phyloP scores from a whole-genome alignment of 73 alveolate genomes.

The Uronychia setigera region DNA sequence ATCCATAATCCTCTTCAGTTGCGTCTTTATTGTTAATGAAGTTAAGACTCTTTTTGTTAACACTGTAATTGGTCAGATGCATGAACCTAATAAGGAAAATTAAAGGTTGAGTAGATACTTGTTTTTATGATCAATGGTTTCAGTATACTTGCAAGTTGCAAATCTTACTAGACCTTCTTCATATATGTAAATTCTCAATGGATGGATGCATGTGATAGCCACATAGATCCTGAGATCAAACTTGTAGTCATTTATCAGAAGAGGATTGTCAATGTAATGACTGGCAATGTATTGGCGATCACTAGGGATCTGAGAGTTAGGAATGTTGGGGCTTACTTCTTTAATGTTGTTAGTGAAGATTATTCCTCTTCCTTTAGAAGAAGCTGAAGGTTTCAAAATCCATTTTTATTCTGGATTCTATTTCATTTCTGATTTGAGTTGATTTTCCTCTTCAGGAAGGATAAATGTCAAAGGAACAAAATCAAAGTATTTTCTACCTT shows the following conservation, averaged over 20 bases:
- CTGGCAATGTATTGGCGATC: conserved; percentile 46
- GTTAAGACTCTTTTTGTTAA: conserved; percentile 32
- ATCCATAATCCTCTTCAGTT: conserved; percentile 37
- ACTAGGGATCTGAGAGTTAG: background rate
- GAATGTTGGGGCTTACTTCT: conserved; percentile 49
- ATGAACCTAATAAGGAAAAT: conserved; percentile 34
- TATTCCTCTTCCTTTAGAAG: conserved; percentile 86
- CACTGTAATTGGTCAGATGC: conserved; percentile 49
- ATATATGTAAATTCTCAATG: conserved; percentile 78
- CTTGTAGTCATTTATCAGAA: conserved; percentile 75
- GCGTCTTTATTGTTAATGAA: conserved; percentile 40
- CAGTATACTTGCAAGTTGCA: conserved; percentile 53
- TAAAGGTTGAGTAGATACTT: conserved; percentile 35
- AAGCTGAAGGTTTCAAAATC: conserved; percentile 87
- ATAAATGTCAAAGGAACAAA: conserved; percentile 77
- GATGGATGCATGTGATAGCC: conserved; percentile 75
- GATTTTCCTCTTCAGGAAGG: conserved; percentile 69
- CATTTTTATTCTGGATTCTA: conserved; percentile 43
- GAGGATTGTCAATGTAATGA: conserved; percentile 78
- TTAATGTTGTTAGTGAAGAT: conserved; percentile 73
- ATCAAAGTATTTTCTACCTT: conserved; percentile 57
- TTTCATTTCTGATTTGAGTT: conserved; percentile 52
- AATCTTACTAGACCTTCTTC: conserved; percentile 82
- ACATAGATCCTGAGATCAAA: conserved; percentile 86
- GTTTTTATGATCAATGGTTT: conserved; percentile 9